These are phyloP conservation scores for Sarocladium strictum DNA, from an alignment of 2,329 filamentous ascomycete genomes.

Conservation along the genomic window DNA sequence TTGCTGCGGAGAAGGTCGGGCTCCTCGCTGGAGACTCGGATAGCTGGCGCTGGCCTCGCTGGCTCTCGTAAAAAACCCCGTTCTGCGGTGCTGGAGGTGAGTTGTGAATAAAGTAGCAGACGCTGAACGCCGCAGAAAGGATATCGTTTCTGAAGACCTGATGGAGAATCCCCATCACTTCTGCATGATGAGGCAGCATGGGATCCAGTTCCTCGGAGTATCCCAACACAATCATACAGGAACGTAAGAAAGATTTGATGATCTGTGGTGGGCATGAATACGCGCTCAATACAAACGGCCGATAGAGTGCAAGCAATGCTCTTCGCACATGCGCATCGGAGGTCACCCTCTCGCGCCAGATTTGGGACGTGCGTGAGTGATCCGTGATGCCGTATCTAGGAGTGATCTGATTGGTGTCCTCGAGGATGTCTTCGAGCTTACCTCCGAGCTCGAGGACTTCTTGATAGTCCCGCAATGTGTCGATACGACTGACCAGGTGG, in stretches of 20 bases:
- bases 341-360: conserved; percentile 45
- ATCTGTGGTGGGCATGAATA: conserved; percentile 45
- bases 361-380: conserved; percentile 38
- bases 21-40: conserved; percentile 17
- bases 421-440: conserved; percentile 47
- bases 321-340: conserved; percentile 50
- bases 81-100: conserved; percentile 24
- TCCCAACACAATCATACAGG: conserved; percentile 48
- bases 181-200: conserved; percentile 36
- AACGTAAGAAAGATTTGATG: conserved; percentile 45
- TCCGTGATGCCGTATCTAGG: conserved; percentile 37
- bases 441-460: conserved; percentile 47
- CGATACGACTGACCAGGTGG: conserved; percentile 44
- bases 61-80: conserved; percentile 19
- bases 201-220: conserved; percentile 50
- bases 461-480: conserved; percentile 45
- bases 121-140: conserved; percentile 47
- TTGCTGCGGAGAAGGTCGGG: neutral
- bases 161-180: conserved; percentile 46
- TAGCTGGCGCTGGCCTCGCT: conserved; percentile 27
- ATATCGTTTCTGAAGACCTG: conserved; percentile 48
- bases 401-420: conserved; percentile 48
- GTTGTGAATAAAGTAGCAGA: conserved; percentile 48
- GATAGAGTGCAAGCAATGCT: conserved; percentile 46
- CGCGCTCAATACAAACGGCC: conserved; percentile 48